A percentile compares a stretch with the other conserved stretches of the same genome.
phyloP scores from a whole-genome alignment of 257 asterid genomes.

The Plantago major region DNA sequence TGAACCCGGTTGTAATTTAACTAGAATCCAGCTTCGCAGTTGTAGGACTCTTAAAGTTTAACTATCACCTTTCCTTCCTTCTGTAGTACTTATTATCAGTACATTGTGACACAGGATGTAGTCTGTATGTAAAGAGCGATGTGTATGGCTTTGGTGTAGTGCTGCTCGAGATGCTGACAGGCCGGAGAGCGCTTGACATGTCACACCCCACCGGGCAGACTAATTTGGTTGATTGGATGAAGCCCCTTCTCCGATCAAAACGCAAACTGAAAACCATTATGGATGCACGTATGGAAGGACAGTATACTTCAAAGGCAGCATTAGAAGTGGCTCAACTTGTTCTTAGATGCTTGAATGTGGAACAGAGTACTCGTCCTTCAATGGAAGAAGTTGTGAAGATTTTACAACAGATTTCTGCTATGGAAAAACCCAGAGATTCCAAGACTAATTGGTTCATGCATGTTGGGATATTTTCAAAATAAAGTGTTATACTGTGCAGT shows the following conservation, averaged over 20 bases:
- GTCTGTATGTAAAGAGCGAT: constrained; percentile 54
- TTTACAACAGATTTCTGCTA: constrained; percentile 38
- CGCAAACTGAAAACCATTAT: constrained; percentile 31
- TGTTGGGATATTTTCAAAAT: no score
- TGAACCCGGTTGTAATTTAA: no score
- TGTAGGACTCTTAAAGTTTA: no score
- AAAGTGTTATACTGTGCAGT: no score
- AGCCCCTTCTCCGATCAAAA: constrained; percentile 28
- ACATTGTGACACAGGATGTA: no score
- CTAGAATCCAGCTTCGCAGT: no score
- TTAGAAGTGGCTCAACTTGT: constrained; percentile 35
- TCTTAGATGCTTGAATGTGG: constrained; percentile 37
- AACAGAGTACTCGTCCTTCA: constrained; percentile 40
- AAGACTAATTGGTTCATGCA: no score
- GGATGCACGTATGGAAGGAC: constrained; percentile 43
- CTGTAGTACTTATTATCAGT: no score
- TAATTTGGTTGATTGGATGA: constrained; percentile 38
- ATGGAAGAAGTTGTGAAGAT: constrained; percentile 39
- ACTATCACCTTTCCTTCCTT: no score
- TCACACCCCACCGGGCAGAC: constrained; percentile 32
- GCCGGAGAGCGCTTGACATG: constrained; percentile 38
- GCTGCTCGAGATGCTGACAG: constrained; percentile 53
- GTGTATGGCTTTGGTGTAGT: constrained; percentile 62
- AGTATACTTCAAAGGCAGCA: constrained; percentile 40
- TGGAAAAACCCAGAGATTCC: constrained; percentile 29